phyloP scores from a whole-genome alignment of 2,329 filamentous ascomycete species.

The Colletotrichum salicis region DNA sequence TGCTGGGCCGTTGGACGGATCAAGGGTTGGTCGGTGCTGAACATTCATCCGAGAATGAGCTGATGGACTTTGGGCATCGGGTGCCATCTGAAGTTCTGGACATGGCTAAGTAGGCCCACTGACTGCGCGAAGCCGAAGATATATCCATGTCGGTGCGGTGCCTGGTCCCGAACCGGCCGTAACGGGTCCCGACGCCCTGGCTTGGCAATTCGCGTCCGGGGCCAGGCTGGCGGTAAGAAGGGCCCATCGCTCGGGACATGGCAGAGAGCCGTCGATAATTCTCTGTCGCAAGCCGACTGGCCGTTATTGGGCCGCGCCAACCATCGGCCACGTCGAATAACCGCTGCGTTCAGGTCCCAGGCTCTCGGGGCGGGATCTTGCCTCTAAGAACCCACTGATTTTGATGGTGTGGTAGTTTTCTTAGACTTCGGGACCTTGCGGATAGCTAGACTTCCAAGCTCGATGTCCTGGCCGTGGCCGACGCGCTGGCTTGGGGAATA shows the following conservation, averaged over 20 bases:
- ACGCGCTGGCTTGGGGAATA: too few species aligned
- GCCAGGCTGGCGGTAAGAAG: background rate
- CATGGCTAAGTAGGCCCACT: background rate
- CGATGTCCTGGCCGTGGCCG: too few species aligned
- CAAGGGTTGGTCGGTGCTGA: background rate
- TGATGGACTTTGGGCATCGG: background rate
- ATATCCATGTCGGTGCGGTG: background rate
- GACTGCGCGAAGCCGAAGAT: conserved; percentile 1
- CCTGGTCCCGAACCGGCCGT: conserved; percentile 3
- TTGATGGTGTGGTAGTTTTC: background rate
- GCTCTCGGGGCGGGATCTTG: background rate
- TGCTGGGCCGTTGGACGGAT: background rate
- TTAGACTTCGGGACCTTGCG: background rate
- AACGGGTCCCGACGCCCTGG: conserved; percentile 4
- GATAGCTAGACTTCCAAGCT: background rate
- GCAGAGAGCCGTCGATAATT: background rate
- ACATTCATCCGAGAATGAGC: background rate
- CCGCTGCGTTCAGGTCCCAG: background rate
- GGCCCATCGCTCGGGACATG: background rate
- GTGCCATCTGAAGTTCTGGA: background rate
- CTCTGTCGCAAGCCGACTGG: background rate
- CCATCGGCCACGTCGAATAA: background rate
- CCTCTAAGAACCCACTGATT: background rate
- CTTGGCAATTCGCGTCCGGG: conserved; percentile 2
- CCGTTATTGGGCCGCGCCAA: background rate